Base-by-base conservation (phyloP, 371 early-diverging fungal species). In the Rhizopus sp. region DNA sequence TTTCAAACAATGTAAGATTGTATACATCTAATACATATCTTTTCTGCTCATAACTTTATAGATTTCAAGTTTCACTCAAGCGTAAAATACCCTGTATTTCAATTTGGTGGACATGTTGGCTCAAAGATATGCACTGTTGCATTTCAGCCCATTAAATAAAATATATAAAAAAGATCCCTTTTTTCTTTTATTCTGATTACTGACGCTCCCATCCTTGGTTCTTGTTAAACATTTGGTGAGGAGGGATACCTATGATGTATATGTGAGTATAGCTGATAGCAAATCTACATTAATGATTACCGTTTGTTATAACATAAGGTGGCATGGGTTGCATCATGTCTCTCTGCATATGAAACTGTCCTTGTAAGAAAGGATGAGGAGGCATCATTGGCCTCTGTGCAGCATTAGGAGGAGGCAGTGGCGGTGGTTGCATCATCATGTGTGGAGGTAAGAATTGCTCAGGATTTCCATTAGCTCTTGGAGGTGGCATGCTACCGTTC, bases 81-180 rank as follows among this genome's bases (percentile, higher is more conserved):
- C 53, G 82, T 94, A 55, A 84, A 87, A 69, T 89, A 94, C 66
- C 88, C 87, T 8, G 84, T 90, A 29, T 94, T 94, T 66, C 83
- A 72, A 55, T 95, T 95, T 80, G 95, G 96, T 55, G 96, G 96
- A 5, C 85, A 83, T 0, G 82, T 81, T 29, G 96, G 96, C 10
- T 93, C 93, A 62, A 91, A 84, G 23, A 91, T 93, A 39, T 86
- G 86, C 46, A 93, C 93, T 0, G 87, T 93, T 4, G 90, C 89
- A 8, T 91, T 94, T 68, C 30, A 49, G 33, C 34, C 35, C 32
- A 33, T 49, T 34, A 34, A 49, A 49, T 34, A 8, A 49, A 49
- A 49, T 33, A 8, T 10, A 39, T 10, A 44, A 44, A 17, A 42
- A 17, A 17, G 5, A 44, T 15, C 9, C 17, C n/a, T 7, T 13